Conservation (phyloP, 768 basidiomycete species). For the Psilocybe tampanensis region DNA sequence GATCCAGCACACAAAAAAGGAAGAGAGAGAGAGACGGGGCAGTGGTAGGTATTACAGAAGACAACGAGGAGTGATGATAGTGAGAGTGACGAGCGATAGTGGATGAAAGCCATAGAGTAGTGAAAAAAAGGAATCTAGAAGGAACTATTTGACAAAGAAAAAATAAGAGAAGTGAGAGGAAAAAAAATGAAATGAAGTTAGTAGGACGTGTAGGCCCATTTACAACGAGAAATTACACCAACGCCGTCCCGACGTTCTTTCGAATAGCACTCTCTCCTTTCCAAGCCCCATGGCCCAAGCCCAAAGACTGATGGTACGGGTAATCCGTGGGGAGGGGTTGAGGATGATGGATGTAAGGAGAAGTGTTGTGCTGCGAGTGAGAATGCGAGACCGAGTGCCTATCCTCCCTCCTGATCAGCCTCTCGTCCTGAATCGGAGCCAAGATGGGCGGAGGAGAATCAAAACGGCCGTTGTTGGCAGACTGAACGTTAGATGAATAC, state of each 20-base stretch:
- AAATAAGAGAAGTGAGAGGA: neutral
- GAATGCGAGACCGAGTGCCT: slow-evolving; percentile 27
- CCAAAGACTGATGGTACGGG: slow-evolving; percentile 40
- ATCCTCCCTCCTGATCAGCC: slow-evolving; percentile 35
- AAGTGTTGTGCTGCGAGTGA: slow-evolving; percentile 28
- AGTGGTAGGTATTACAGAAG: neutral
- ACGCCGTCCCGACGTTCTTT: slow-evolving; percentile 41
- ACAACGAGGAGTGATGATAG: neutral
- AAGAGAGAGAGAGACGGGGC: neutral
- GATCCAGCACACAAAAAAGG: neutral
- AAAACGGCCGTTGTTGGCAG: slow-evolving; percentile 28
- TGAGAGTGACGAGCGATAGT: neutral
- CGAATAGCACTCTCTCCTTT: slow-evolving; percentile 47
- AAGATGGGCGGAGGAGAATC: slow-evolving; percentile 57
- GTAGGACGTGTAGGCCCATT: no score
- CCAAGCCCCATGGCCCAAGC: slow-evolving; percentile 45
- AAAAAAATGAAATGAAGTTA: neutral
- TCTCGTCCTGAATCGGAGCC: slow-evolving; percentile 55
- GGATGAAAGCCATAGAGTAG: neutral
- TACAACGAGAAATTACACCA: slow-evolving; percentile 28
- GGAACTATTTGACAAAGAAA: slow-evolving; percentile 5
- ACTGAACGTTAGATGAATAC: slow-evolving; percentile 5
- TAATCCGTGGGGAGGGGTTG: slow-evolving; percentile 41
- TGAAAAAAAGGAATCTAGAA: neutral
- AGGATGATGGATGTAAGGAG: slow-evolving; percentile 44